Conservation (phyloP, 352 stramenopile species). For the Globisporangium barbulae region DNA sequence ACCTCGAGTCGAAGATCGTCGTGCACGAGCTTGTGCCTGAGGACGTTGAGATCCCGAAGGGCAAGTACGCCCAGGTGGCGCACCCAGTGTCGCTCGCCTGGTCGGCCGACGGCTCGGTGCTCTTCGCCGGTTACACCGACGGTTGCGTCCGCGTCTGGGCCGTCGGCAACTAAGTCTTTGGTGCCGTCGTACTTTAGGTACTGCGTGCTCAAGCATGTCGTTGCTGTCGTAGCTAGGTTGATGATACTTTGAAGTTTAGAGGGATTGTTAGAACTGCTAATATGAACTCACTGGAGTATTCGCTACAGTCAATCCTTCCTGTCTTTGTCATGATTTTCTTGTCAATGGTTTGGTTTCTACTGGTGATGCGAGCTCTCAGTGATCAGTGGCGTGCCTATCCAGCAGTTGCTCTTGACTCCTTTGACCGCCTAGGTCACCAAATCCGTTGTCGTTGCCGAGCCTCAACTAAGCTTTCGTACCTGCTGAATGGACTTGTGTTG, state of each 20-base stretch:
- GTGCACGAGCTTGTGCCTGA: conserved; percentile 97
- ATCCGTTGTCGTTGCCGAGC: too few relatives aligned
- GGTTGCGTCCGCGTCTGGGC: conserved; percentile 96
- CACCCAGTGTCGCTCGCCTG: conserved; percentile 98
- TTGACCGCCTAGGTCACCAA: too few relatives aligned
- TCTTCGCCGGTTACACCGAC: conserved; percentile 99
- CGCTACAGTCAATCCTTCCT: conserved; percentile 14
- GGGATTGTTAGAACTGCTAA: conserved; percentile 4
- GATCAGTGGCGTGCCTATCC: background rate
- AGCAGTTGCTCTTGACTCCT: too few relatives aligned
- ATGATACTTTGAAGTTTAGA: conserved; percentile 4
- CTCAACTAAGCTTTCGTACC: too few relatives aligned
- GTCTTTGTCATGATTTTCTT: background rate
- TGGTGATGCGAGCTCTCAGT: background rate
- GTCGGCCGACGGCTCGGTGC: conserved; percentile 96
- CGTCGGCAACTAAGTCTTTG: conserved; percentile 79
- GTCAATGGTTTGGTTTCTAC: background rate
- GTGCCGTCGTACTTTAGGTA: background rate
- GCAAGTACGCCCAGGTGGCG: conserved; percentile 93
- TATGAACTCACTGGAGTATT: conserved; percentile 14
- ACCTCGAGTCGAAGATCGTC: conserved; percentile 99
- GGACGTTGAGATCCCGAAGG: conserved; percentile 81
- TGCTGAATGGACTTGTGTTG: too few relatives aligned
- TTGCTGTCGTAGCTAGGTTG: conserved; percentile 16
- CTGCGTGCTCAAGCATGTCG: background rate